Evolutionary conservation across 805 yeast species (phyloP).

Genomic region (Ogataea degrootiae): DNA sequence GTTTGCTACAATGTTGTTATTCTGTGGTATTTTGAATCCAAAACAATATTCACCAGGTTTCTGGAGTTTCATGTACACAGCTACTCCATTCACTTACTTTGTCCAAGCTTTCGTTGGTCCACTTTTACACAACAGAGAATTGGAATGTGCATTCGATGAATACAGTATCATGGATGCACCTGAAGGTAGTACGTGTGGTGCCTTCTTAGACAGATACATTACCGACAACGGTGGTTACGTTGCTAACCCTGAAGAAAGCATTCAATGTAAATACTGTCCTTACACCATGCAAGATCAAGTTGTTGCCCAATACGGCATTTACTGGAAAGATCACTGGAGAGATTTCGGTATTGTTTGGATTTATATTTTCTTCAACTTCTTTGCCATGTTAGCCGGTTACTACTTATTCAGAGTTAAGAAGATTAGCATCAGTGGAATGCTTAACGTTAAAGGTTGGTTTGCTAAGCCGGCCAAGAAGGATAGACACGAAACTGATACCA

Average conservation of each 20-base stretch:
- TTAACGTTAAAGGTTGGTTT: constrained; percentile 37
- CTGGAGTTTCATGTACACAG: constrained; percentile 78
- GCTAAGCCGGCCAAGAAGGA: constrained; percentile 35
- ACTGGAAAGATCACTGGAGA: constrained; percentile 55
- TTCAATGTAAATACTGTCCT: constrained; percentile 46
- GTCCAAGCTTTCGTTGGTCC: constrained; percentile 51
- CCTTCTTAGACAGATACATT: constrained; percentile 43
- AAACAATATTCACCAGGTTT: constrained; percentile 59
- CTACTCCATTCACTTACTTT: constrained; percentile 67
- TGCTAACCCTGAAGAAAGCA: constrained; percentile 42
- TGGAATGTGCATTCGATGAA: constrained; percentile 46
- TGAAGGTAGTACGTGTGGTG: constrained; percentile 60
- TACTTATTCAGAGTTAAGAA: constrained; percentile 33
- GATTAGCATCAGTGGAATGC: constrained; percentile 30
- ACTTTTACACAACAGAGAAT: constrained; percentile 44
- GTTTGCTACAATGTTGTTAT: constrained; percentile 54
- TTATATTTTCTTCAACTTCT: constrained; percentile 48
- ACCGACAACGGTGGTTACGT: constrained; percentile 50
- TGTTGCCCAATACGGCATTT: constrained; percentile 38
- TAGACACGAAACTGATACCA: constrained; percentile 44
- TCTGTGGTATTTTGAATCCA: constrained; percentile 68
- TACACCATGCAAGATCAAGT: constrained; percentile 40
- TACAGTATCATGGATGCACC: constrained; percentile 50
- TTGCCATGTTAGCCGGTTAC: constrained; percentile 36
- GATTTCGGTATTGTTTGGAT: constrained; percentile 59